Conservation (phyloP, 129 eudicot species). For the Flaveria sonorensis region DNA sequence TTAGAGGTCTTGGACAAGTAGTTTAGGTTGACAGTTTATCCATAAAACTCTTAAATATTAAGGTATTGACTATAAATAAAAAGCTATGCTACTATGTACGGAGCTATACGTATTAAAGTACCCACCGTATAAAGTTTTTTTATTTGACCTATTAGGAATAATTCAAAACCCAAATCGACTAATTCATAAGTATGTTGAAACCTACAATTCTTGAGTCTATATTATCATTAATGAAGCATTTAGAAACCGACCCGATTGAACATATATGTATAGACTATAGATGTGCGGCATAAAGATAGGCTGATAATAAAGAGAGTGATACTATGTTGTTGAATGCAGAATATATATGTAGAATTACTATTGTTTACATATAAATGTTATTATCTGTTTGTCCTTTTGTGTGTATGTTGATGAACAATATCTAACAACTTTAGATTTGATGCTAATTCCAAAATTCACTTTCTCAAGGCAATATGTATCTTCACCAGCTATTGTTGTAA, state of each 20-base stretch:
- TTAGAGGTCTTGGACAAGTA: too few species aligned
- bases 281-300: constrained; percentile 36
- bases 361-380: constrained; percentile 16
- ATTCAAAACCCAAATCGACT: too few species aligned
- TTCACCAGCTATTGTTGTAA: constrained; percentile 38
- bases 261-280: constrained; percentile 20
- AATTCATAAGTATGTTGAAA: background rate
- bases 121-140: too few species aligned
- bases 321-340: constrained; percentile 45
- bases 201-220: background rate
- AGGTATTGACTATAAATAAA: too few species aligned
- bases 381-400: constrained; percentile 29
- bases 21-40: constrained; percentile 6
- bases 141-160: too few species aligned
- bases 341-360: constrained; percentile 21
- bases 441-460: constrained; percentile 41
- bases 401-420: constrained; percentile 37
- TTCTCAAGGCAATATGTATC: constrained; percentile 42
- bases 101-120: too few species aligned
- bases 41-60: background rate
- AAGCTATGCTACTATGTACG: too few species aligned
- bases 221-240: constrained; percentile 23
- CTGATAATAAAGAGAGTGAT: constrained; percentile 29
- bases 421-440: constrained; percentile 36
- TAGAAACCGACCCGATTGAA: constrained; percentile 46